Evolutionary conservation across 1,284 basidiomycete genomes (phyloP), one percentile per base, ranked within the genome.

Genomic region (Ceratobasidium papillatum): DNA sequence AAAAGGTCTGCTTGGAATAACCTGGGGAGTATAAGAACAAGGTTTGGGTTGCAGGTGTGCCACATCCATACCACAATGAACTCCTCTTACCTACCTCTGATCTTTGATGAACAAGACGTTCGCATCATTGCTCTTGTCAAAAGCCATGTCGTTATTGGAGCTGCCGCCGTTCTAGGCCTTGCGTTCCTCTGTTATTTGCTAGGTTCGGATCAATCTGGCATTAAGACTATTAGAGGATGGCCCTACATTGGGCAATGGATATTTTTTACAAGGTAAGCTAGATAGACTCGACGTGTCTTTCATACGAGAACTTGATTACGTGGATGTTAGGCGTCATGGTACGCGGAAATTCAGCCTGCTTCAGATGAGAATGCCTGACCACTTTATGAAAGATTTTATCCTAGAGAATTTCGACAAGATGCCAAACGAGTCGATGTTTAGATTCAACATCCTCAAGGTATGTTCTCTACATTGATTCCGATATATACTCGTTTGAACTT

Each of bases 211-310:
- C 27, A 36, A 3, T 47, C 22, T 25, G n/a, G 27, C 45, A 34
- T 65, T 19, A 49, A 65, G 30, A 43, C 34, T 3, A 19, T 49
- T 34, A 27, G 45, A 5, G 63, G 63, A 17, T 65, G 63, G 63
- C 63, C 63, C 9, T 12, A 51, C 25, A 51, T 65, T 11, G 63
- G 63, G 1, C 63, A 65, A 36, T 65, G 43, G 63, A 27, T 25
- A 11, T 65, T 65, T 25, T 65, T 65, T 30, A 65, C 63, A 49
- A 65, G 25, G 63, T 65, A 36, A 51, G 47, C 30, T 34, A 8
- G 41, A 7, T 43, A 14, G 14, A 43, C 9, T 25, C 22, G 32
- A 5, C n/a, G n/a, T n/a, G n/a, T n/a, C n/a, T n/a, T n/a, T n/a
- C n/a, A n/a, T n/a, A n/a, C n/a, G n/a, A n/a, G n/a, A n/a, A 5